These are phyloP conservation scores for Phytophthora boehmeriae DNA, from an alignment of 352 stramenopile species.

Conservation along the genomic window DNA sequence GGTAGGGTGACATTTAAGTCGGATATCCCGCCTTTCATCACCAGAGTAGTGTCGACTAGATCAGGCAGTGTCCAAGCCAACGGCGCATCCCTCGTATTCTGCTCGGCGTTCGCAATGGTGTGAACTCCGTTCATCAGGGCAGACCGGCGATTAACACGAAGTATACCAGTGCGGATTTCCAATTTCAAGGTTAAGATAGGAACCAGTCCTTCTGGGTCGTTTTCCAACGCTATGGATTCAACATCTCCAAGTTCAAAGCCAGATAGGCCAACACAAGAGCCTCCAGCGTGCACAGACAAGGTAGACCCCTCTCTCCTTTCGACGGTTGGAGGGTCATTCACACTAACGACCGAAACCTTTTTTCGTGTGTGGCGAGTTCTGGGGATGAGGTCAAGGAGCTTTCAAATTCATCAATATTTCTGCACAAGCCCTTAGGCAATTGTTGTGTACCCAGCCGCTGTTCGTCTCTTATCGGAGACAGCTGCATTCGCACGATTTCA, in stretches of 20 bases:
- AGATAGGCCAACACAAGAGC: conserved; percentile 13
- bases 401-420: conserved; percentile 1
- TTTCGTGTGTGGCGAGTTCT: conserved; percentile 13
- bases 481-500: conserved; percentile 27
- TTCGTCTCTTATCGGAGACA: conserved; percentile 5
- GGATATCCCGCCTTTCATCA: conserved; percentile 19
- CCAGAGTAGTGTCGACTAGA: conserved; percentile 11
- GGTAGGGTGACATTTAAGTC: conserved; percentile 28
- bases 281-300: conserved; percentile 8
- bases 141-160: conserved; percentile 18
- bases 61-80: conserved; percentile 20
- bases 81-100: conserved; percentile 2
- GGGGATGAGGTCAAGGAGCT: background rate
- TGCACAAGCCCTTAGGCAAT: conserved; percentile 6
- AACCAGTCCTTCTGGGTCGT: conserved; percentile 4
- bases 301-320: background rate
- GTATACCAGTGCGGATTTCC: conserved; percentile 3
- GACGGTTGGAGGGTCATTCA: conserved; percentile 29
- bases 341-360: conserved; percentile 24
- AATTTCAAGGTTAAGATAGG: conserved; percentile 22
- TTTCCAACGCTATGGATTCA: conserved; percentile 17
- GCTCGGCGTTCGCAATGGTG: conserved; percentile 1
- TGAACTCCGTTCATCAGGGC: conserved; percentile 15
- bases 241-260: conserved; percentile 23
- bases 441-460: background rate